These are phyloP conservation scores for Penicillium sp. DNA, from an alignment of 2,329 filamentous ascomycete species.

Conservation along the genomic window DNA sequence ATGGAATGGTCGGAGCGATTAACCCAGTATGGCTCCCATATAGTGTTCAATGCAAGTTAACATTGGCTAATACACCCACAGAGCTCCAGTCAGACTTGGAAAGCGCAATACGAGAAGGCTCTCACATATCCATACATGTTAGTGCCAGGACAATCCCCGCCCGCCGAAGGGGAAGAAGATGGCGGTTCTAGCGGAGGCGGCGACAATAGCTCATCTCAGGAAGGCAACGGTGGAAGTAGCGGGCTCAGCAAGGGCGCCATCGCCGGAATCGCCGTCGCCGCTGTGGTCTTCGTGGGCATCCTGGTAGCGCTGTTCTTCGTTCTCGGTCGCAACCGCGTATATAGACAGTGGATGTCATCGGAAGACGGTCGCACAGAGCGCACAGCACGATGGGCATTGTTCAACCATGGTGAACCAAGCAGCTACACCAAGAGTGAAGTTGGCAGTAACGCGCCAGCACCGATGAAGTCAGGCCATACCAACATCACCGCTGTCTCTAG, in stretches of 20 bases:
- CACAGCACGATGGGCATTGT: conserved; percentile 34
- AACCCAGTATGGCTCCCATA: conserved; percentile 54
- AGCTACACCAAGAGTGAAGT: conserved; percentile 20
- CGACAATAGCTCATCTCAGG: conserved; percentile 5
- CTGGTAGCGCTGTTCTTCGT: conserved; percentile 44
- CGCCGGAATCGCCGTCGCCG: conserved; percentile 57
- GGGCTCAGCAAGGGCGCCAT: conserved; percentile 50
- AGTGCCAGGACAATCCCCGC: conserved; percentile 55
- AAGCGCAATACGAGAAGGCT: conserved; percentile 49
- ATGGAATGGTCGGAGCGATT: conserved; percentile 72
- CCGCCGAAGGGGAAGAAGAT: conserved; percentile 51
- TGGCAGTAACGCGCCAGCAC: conserved; percentile 5
- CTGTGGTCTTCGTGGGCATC: conserved; percentile 46
- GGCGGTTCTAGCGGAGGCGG: conserved; percentile 1
- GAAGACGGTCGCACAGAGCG: conserved; percentile 33
- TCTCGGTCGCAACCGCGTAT: conserved; percentile 36
- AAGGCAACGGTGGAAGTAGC: not conserved
- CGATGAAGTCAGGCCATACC: not conserved
- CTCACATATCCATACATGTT: conserved; percentile 52
- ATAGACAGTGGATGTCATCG: conserved; percentile 35
- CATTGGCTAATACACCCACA: conserved; percentile 14
- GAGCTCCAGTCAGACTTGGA: conserved; percentile 50
- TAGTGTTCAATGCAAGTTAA: not conserved
- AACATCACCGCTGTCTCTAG: conserved; percentile 10
- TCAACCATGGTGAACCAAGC: conserved; percentile 13